Base-by-base conservation (phyloP, 805 yeast species). In the Novakomyces olei region DNA sequence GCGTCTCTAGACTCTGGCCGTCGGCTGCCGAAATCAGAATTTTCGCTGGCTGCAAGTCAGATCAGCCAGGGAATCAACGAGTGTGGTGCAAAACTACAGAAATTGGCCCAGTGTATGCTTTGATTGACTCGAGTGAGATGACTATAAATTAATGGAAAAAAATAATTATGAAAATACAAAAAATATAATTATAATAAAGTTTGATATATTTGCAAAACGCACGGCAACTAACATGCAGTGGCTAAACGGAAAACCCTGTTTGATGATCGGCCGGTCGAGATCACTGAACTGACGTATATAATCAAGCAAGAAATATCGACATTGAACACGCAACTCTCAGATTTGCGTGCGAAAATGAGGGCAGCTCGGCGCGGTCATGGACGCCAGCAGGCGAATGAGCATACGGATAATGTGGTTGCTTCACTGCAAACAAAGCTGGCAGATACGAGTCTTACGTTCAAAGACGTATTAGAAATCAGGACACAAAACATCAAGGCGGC, bases 261-360 rank as follows among this genome's bases (percentile, higher is more conserved):
- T 42, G 93, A 83, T 47, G 98, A 88, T 53, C 72, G 76, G 42
- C 95, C 96, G 1, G 72, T 79, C 10, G 96, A 88, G 48, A 79
- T 88, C 40, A 78, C 83, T 15, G 94, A 88, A 50, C 59, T 88
- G 40, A 83, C 98, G 0, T 77, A 72, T 42, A 73, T 81, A 27
- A 65, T 67, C 41, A 67, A 67, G 44, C 95, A 88, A 50, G 92
- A 77, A 45, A 71, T 88, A 32, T 72, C 81, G 47, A 69, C 69
- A 41, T 69, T 88, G 40, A 92, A 78, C 45, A 69, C 72, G 44
- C 63, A 63, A 39, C 61, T 77, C 41, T 70, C 69, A 44, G 67
- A 60, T 35, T 55, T 74, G 37, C 80, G 73, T 48, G 54, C 54
- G 37, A 65, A 55, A 42, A 61, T 61, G 28, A 57, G 57, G 40